Conservation (phyloP, 208 protist species). For the Phytomonas sp. region DNA sequence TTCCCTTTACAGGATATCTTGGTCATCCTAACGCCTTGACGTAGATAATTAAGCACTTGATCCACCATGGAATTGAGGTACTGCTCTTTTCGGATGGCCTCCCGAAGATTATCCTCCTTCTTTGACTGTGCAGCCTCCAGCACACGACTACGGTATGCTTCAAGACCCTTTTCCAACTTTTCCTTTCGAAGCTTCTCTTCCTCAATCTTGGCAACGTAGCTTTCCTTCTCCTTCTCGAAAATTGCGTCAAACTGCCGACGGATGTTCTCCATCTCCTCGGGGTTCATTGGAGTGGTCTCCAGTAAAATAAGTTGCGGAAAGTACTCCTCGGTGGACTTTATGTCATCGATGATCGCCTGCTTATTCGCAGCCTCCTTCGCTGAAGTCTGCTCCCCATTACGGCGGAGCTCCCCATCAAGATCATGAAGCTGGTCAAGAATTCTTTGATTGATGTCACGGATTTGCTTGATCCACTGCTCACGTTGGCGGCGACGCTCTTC, state of each 20-base stretch:
- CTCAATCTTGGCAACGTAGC: slow-evolving; percentile 67
- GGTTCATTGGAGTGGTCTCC: slow-evolving; percentile 73
- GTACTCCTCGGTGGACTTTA: slow-evolving; percentile 81
- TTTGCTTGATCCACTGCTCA: slow-evolving; percentile 86
- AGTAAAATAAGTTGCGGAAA: slow-evolving; percentile 85
- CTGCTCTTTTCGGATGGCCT: slow-evolving; percentile 76
- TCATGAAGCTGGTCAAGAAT: slow-evolving; percentile 64
- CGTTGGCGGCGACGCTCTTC: slow-evolving; percentile 70
- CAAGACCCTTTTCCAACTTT: slow-evolving; percentile 81
- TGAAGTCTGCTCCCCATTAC: slow-evolving; percentile 55
- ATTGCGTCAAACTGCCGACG: slow-evolving; percentile 84
- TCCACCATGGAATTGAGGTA: slow-evolving; percentile 76
- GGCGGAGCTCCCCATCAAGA: slow-evolving; percentile 63
- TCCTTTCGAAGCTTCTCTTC: slow-evolving; percentile 82
- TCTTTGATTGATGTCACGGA: slow-evolving; percentile 84
- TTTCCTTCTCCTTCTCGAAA: slow-evolving; percentile 76
- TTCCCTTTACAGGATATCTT: slow-evolving; percentile 80
- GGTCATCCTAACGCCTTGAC: slow-evolving; percentile 77
- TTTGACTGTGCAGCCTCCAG: slow-evolving; percentile 67
- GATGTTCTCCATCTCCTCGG: slow-evolving; percentile 79
- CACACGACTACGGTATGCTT: slow-evolving; percentile 73
- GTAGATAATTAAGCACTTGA: slow-evolving; percentile 82
- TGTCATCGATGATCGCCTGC: slow-evolving; percentile 65
- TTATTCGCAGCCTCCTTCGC: slow-evolving; percentile 69
- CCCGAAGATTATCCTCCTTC: slow-evolving; percentile 79